These are phyloP conservation scores for Artomyces pyxidatus DNA, from an alignment of 768 basidiomycete genomes.

Conservation along the genomic window DNA sequence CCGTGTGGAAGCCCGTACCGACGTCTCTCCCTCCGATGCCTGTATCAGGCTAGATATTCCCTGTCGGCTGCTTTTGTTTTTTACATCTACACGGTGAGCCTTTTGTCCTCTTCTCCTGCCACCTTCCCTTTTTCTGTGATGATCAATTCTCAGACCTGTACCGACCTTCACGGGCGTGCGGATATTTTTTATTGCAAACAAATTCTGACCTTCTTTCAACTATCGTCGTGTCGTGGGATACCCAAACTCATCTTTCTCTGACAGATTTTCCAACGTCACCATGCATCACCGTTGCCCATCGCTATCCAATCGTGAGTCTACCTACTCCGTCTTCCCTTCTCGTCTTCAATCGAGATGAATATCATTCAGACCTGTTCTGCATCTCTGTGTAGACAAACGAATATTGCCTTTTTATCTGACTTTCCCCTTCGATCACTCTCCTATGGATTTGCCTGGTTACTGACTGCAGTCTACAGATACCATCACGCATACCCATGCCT, in stretches of 20 bases:
- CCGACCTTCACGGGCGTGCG: conserved; percentile 46
- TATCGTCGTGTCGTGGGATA: conserved; percentile 6
- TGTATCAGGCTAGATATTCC: conserved; percentile 15
- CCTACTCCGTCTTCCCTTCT: conserved; percentile 9
- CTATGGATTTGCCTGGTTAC: background rate
- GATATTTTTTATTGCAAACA: conserved; percentile 62
- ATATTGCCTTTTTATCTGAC: conserved; percentile 42
- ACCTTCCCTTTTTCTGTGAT: conserved; percentile 33
- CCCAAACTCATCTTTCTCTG: conserved; percentile 10
- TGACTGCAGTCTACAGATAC: too few relatives aligned
- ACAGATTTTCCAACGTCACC: background rate
- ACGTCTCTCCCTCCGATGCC: conserved; percentile 51
- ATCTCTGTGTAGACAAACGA: conserved; percentile 43
- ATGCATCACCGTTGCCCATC: conserved; percentile 6
- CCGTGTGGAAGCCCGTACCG: conserved; percentile 42
- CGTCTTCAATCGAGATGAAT: conserved; percentile 35
- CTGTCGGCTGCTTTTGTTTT: conserved; percentile 1
- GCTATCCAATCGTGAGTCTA: background rate
- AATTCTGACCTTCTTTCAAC: conserved; percentile 26
- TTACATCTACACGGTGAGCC: conserved; percentile 15
- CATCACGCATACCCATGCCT: too few relatives aligned
- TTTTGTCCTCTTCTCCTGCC: background rate
- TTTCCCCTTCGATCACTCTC: background rate
- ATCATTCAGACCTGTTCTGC: conserved; percentile 65
- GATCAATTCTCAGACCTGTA: conserved; percentile 75